Conservation (phyloP, 1,284 basidiomycete species). For the Coniferiporia sulphurascens region DNA sequence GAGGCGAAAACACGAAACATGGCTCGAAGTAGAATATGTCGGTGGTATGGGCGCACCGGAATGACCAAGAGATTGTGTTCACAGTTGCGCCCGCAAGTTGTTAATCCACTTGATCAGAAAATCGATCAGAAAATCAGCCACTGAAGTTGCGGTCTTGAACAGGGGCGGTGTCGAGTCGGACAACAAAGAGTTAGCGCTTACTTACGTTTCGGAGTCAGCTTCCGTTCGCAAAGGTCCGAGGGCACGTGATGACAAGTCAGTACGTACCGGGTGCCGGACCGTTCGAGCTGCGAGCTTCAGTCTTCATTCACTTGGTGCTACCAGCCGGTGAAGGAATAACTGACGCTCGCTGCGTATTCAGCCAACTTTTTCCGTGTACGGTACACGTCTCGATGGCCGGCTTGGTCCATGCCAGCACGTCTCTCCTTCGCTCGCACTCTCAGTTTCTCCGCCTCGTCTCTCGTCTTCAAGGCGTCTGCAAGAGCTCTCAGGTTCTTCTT, state of each 20-base stretch:
- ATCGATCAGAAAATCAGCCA: not conserved
- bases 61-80: not conserved
- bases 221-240: no score
- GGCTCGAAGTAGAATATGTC: not conserved
- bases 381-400: not conserved
- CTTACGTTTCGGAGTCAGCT: no score
- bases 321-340: no score
- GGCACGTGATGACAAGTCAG: no score
- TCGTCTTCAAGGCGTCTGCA: not conserved
- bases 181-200: no score
- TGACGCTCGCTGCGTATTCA: no score
- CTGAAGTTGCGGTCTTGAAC: not conserved
- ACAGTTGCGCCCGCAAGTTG: not conserved
- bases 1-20: no score
- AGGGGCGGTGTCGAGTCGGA: no score
- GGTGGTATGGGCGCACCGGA: not conserved
- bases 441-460: conserved; percentile 2
- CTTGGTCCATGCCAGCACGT: conserved; percentile 9
- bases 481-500: not conserved
- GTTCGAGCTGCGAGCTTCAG: no score
- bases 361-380: not conserved
- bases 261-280: no score
- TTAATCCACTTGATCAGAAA: not conserved
- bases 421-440: conserved; percentile 9
- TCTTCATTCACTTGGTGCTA: no score